Conservation (phyloP, 306 rosid species). For the Glycine tomentella region DNA sequence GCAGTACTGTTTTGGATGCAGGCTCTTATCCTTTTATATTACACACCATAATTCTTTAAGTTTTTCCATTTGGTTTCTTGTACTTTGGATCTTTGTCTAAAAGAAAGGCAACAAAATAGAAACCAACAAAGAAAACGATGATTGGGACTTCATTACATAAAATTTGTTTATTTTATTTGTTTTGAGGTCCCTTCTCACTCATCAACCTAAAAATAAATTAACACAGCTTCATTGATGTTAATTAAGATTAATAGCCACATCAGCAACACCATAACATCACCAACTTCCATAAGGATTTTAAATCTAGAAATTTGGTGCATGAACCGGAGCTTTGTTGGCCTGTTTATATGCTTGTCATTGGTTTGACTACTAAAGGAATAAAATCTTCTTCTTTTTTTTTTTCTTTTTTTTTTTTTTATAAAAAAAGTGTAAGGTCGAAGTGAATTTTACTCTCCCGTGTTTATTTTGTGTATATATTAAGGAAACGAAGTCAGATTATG, state of each 20-base stretch:
- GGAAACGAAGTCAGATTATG: background rate
- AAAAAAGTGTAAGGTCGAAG: background rate
- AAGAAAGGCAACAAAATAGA: conserved; percentile 49
- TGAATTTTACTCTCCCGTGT: background rate
- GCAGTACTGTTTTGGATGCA: conserved; percentile 54
- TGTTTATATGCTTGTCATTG: conserved; percentile 14
- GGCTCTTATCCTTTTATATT: conserved; percentile 57
- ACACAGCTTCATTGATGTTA: conserved; percentile 30
- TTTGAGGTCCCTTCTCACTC: conserved; percentile 15
- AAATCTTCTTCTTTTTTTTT: too few relatives aligned
- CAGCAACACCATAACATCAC: conserved; percentile 32
- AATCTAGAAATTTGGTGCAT: conserved; percentile 30
- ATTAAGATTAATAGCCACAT: conserved; percentile 31
- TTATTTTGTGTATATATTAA: background rate
- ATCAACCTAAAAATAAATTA: conserved; percentile 31
- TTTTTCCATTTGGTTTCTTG: conserved; percentile 47
- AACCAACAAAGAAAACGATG: conserved; percentile 55
- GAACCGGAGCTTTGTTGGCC: conserved; percentile 31
- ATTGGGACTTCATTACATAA: conserved; percentile 43
- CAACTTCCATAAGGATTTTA: conserved; percentile 33
- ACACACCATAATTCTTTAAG: conserved; percentile 39
- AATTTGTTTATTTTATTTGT: background rate
- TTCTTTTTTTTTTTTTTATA: too few relatives aligned
- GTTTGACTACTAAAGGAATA: conserved; percentile 22
- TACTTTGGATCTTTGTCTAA: conserved; percentile 53